These are phyloP conservation scores for Colletotrichum eleusines DNA, from an alignment of 2,329 filamentous ascomycete species.

Conservation along the genomic window DNA sequence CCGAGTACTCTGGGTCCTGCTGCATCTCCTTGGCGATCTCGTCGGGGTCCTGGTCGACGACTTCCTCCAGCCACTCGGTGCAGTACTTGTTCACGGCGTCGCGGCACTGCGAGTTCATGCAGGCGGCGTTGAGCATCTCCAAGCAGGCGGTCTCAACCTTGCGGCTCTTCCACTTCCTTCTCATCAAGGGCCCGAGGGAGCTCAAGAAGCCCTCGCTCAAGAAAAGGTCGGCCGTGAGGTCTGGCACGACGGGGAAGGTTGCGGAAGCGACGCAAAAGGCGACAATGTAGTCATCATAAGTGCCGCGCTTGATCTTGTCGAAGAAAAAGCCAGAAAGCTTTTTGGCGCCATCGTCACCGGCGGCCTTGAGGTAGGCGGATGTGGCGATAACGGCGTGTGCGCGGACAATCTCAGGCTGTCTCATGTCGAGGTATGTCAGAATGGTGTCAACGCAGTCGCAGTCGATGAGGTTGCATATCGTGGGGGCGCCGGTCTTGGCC, in stretches of 20 bases:
- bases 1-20: conserved; percentile 69
- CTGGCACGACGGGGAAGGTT: conserved; percentile 87
- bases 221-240: conserved; percentile 82
- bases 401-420: conserved; percentile 78
- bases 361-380: conserved; percentile 85
- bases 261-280: conserved; percentile 93
- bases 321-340: conserved; percentile 82
- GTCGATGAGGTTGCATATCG: conserved; percentile 75
- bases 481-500: conserved; percentile 56
- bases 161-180: conserved; percentile 83
- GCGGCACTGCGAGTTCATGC: conserved; percentile 84
- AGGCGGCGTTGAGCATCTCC: conserved; percentile 91
- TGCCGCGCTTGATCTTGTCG: conserved; percentile 76
- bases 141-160: conserved; percentile 89
- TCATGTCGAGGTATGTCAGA: conserved; percentile 86
- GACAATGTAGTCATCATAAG: conserved; percentile 88
- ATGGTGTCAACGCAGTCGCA: conserved; percentile 85
- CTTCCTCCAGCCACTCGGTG: conserved; percentile 86
- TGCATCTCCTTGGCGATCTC: conserved; percentile 62
- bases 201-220: conserved; percentile 88
- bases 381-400: conserved; percentile 85
- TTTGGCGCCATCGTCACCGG: conserved; percentile 76
- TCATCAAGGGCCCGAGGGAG: conserved; percentile 80
- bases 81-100: conserved; percentile 89
- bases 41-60: conserved; percentile 79